These are phyloP conservation scores for Linnemannia exigua DNA, from an alignment of 192 early-diverging fungal genomes.

Conservation along the genomic window DNA sequence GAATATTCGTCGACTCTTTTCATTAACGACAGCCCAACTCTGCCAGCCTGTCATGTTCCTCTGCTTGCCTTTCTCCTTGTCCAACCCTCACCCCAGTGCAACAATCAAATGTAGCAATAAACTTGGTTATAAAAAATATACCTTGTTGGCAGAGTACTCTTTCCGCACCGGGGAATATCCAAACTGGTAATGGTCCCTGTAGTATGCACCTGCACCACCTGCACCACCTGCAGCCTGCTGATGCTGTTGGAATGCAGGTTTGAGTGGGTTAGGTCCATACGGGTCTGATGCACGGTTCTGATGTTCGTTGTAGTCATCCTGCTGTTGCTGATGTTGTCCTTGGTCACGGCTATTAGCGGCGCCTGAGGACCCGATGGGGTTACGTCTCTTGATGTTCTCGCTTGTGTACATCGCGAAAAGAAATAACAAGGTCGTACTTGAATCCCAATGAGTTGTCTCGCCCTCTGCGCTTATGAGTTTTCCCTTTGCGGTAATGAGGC, in stretches of 20 bases:
- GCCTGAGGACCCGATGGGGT: conserved; percentile 9
- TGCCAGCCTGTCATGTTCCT: too few relatives aligned
- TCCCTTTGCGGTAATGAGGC: background rate
- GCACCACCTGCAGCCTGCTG: conserved; percentile 1
- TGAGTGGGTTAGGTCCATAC: conserved; percentile 46
- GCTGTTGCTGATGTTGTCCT: background rate
- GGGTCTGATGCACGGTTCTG: conserved; percentile 22
- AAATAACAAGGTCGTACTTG: too few relatives aligned
- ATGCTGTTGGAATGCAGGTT: conserved; percentile 52
- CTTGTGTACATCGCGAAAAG: conserved; percentile 39
- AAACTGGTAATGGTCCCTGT: conserved; percentile 43
- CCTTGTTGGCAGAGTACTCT: conserved; percentile 65
- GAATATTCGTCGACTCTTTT: background rate
- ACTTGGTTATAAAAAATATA: conserved; percentile 5
- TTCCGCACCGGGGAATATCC: background rate
- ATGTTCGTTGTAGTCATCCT: background rate
- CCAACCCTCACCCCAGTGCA: too few relatives aligned
- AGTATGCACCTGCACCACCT: background rate
- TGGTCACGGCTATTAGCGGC: background rate
- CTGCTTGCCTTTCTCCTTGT: too few relatives aligned
- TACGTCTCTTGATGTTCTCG: conserved; percentile 52
- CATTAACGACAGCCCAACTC: background rate
- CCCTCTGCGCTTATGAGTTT: background rate
- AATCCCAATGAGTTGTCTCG: background rate
- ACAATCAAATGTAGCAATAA: background rate